These are phyloP conservation scores for Ampelocalamus luodianensis DNA, from an alignment of 176 grass and related monocot species.

Conservation along the genomic window DNA sequence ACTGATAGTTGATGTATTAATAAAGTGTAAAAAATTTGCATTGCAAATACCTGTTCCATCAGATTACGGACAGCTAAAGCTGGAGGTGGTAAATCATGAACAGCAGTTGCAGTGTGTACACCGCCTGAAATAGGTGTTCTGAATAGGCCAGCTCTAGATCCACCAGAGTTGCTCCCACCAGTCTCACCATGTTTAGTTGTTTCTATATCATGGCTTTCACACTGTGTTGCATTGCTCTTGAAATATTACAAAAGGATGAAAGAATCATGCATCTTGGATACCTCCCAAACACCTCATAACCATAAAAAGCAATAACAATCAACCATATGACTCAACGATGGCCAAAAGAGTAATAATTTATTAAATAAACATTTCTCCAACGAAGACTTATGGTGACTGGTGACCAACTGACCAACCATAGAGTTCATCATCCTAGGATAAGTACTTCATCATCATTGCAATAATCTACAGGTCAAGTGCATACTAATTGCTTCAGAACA, in stretches of 20 bases:
- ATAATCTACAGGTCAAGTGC: background rate
- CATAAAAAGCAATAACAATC: background rate
- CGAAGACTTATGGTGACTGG: background rate
- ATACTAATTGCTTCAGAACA: background rate
- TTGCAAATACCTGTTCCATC: constrained; percentile 70
- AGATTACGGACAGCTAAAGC: constrained; percentile 83
- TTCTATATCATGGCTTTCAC: constrained; percentile 6
- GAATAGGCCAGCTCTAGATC: constrained; percentile 67
- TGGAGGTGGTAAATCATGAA: constrained; percentile 79
- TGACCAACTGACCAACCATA: background rate
- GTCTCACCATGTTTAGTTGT: constrained; percentile 29
- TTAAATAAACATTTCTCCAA: background rate
- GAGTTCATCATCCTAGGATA: background rate
- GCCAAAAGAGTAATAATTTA: background rate
- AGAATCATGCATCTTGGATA: background rate
- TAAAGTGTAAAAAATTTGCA: background rate
- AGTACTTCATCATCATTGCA: too few species aligned
- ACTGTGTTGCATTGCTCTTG: constrained; percentile 39
- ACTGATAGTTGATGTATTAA: background rate
- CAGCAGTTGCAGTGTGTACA: constrained; percentile 75
- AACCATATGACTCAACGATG: background rate
- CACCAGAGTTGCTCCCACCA: constrained; percentile 39
- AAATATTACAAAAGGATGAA: constrained; percentile 43
- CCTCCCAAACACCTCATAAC: constrained; percentile 6
- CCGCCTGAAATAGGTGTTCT: constrained; percentile 86